These are phyloP conservation scores for Gaertneriomyces semiglobifer DNA, from an alignment of 192 early-diverging fungal species.

Conservation along the genomic window DNA sequence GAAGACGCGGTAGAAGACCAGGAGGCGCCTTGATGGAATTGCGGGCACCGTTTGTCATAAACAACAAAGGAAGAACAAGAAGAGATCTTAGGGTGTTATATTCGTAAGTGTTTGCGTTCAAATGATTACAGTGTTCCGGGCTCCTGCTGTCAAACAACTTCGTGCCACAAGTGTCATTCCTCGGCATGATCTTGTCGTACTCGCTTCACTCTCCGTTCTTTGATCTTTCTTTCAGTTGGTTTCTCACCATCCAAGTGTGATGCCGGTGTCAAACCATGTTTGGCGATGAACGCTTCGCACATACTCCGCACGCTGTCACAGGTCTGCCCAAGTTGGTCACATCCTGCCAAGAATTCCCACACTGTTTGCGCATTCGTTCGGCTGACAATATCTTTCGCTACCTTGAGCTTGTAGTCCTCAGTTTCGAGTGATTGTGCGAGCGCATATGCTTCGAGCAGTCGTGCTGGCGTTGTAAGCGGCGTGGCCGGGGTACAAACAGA, in stretches of 20 bases:
- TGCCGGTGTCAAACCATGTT: background rate
- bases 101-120: background rate
- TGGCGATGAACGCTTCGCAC: background rate
- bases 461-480: background rate
- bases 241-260: background rate
- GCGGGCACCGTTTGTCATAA: background rate
- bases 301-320: background rate
- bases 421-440: background rate
- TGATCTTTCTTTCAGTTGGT: background rate
- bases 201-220: background rate
- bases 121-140: constrained; percentile 5
- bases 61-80: background rate
- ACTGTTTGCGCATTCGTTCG: background rate
- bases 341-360: background rate
- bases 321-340: too few species aligned
- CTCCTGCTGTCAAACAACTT: background rate
- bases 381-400: constrained; percentile 1
- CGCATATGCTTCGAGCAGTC: background rate
- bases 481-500: background rate
- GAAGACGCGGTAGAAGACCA: constrained; percentile 46
- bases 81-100: background rate
- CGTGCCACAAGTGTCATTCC: background rate
- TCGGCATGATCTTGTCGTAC: background rate
- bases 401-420: background rate
- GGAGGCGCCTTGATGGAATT: background rate